Base-by-base conservation (phyloP, 2,329 filamentous ascomycete genomes). In the Hymenoscyphus linearis region DNA sequence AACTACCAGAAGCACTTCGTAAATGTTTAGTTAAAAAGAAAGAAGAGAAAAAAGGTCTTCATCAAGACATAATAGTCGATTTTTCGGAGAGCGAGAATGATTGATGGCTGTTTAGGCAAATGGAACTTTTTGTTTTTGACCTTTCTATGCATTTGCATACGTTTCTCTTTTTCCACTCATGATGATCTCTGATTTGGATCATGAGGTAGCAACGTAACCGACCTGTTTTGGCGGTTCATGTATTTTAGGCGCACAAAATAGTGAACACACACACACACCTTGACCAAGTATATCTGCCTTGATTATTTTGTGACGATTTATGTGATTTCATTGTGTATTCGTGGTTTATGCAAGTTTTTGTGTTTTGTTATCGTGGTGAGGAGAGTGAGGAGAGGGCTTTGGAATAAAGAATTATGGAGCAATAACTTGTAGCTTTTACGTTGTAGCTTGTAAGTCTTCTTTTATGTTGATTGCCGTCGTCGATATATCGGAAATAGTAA, bases 1-100 rank as follows among this genome's bases (percentile, higher is more conserved):
- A 44, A 52, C 67, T 55, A 73, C 70, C 52, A 60, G 69, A 65
- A 72, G 70, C 67, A 64, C 65, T 57, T 68, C 66, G 36, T 71
- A 69, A 59, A 67, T 55, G 34, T 37, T 44, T 50, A 40, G n/a
- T 26, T 9, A 4, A 31, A 31, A 31, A 9, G 10, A 26, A 44
- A 59, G 37, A 22, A 5, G 31, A 59, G 47, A 52, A 44, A 31
- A n/a, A 50, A 59, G 22, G 54, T 18, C 34, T 47, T 36, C 37
- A 18, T 31, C 22, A 50, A 53, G 44, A 40, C 16, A 47, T 44
- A 50, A 50, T 27, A 53, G 59, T 56, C 35, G 35, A 22, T 53
- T 14, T 16, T 37, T 27, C 26, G 57, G 56, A 63, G 62, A 55
- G 60, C 37, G 52, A 27, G 60, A 47, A 61, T 60, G 37, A 47